Conservation (phyloP, 768 basidiomycete genomes). For the Mycena epipterygia region DNA sequence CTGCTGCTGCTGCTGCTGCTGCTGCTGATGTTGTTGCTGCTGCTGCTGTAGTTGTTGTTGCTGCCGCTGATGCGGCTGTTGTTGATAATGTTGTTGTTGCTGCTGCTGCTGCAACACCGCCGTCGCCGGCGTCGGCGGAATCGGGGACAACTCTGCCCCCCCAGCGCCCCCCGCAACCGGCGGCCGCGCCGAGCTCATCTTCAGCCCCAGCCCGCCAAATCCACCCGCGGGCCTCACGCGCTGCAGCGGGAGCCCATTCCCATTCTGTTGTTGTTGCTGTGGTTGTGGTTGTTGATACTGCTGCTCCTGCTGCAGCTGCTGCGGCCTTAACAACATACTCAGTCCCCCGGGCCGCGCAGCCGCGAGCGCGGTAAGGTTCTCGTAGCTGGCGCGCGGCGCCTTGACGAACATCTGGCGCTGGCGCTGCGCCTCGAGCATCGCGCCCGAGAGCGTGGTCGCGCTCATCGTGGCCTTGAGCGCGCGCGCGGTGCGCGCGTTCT, state of each 20-base stretch:
- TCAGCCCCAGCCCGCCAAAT: conserved; percentile 30
- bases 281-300: conserved; percentile 40
- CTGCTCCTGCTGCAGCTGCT: conserved; percentile 33
- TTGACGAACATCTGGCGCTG: conserved; percentile 76
- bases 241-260: conserved; percentile 6
- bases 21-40: background rate
- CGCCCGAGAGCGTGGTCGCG: conserved; percentile 11
- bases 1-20: conserved; percentile 37
- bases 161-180: conserved; percentile 37
- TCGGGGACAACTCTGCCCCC: conserved; percentile 27
- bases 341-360: conserved; percentile 44
- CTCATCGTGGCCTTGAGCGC: conserved; percentile 30
- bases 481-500: conserved; percentile 27
- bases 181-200: conserved; percentile 18
- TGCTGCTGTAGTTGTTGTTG: background rate
- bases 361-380: conserved; percentile 58
- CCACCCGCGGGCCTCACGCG: conserved; percentile 35
- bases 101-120: conserved; percentile 11
- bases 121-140: conserved; percentile 28
- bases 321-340: conserved; percentile 36
- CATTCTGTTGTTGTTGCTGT: conserved; percentile 32
- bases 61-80: too few relatives aligned
- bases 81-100: background rate
- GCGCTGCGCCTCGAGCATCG: conserved; percentile 28
- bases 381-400: conserved; percentile 75